phyloP scores from a whole-genome alignment of 306 rosid genomes.

The Geum urbanum region DNA sequence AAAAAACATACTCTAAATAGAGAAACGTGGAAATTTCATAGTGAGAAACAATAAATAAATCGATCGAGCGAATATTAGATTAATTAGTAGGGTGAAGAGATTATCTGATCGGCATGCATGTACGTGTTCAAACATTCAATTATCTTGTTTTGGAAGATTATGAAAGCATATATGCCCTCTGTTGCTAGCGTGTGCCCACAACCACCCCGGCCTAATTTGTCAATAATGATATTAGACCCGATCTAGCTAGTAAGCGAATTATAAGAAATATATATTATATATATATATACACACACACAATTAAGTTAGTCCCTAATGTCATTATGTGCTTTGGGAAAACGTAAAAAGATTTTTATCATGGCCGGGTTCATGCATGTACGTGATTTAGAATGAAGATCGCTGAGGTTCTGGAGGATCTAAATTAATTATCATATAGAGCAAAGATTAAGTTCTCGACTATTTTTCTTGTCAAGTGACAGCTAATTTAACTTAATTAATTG shows the following conservation, averaged over 20 bases:
- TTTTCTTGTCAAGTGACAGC: neutral
- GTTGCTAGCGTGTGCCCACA: neutral
- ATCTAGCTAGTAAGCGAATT: too few species aligned
- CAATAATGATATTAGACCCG: neutral
- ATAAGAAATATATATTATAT: neutral
- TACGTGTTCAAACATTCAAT: neutral
- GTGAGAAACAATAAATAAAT: too few species aligned
- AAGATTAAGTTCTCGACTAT: neutral
- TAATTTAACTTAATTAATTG: constrained; percentile 2
- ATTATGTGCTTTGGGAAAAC: constrained; percentile 8
- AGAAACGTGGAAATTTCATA: too few species aligned
- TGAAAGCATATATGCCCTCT: neutral
- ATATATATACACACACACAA: too few species aligned
- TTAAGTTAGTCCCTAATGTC: neutral
- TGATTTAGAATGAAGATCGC: neutral
- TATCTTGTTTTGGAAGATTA: constrained; percentile 6
- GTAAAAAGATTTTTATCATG: neutral
- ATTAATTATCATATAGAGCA: neutral
- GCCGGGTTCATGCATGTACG: neutral
- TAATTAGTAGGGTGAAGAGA: too few species aligned
- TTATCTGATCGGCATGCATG: too few species aligned
- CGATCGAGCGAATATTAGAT: too few species aligned
- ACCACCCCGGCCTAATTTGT: neutral
- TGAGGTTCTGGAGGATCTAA: neutral
- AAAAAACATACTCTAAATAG: too few species aligned